Base-by-base conservation (phyloP, 768 basidiomycete species). In the Trametopsis cervina region DNA sequence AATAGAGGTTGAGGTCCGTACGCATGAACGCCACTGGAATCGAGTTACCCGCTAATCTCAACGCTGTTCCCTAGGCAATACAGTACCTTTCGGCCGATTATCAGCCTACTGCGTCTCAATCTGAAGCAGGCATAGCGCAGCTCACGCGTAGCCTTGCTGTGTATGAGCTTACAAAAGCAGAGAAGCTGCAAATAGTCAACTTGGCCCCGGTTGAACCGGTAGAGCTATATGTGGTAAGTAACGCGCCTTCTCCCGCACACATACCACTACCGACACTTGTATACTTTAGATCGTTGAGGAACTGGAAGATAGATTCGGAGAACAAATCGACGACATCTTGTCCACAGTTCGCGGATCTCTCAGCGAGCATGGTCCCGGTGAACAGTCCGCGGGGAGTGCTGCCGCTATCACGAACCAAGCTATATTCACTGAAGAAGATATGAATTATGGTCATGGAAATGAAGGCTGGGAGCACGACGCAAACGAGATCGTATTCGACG, bases 101-200 rank as follows among this genome's bases (percentile, higher is more conserved):
- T 56, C 84, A 87, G 50, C 85, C 87, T 4, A 83, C 81, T 0
- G 61, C 66, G 0, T 62, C 72, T 7, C 92, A 95, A 63, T 81
- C 80, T 1, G 69, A 76, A 1, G 73, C 76, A 44, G 75, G 79
- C 11, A 78, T 95, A 47, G 66, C 77, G 0, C 69, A 71, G 47
- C 80, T 96, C 11, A 78, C 86, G 15, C 76, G 79, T 48, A 70
- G 70, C 33, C 77, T 97, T 9, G 75, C 78, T 2, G 69, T 78
- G 17, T 86, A 80, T 53, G 74, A 77, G 26, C 69, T 97, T 52
- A 94, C 92, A 1, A 96, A 94, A 57, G 80, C 86, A 2, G 94
- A 97, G 71, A 92, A 93, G 60, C 73, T 96, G 2, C 90, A 94
- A 59, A 75, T 96, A 27, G 83, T 90, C n/a, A 96, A 97, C 59